A percentile compares a stretch with the other conserved stretches of the same genome.
These are phyloP conservation scores for Aspergillus sp. DNA, from an alignment of 2,329 filamentous ascomycete genomes.

Conservation along the genomic window DNA sequence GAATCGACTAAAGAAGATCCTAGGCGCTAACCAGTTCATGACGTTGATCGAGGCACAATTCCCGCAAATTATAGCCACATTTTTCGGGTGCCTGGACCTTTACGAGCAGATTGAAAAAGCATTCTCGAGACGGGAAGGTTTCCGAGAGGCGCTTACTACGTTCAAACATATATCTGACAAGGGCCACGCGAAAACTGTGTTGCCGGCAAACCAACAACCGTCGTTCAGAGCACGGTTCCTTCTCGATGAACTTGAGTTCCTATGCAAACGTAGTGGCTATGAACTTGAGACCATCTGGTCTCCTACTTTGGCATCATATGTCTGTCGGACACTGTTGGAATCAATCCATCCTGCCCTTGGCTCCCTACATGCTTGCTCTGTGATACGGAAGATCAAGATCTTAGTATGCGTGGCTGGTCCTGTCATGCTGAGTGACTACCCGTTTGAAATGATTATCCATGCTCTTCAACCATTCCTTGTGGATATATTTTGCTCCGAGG, in stretches of 20 bases:
- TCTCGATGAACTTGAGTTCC: constrained; percentile 69
- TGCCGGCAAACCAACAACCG: constrained; percentile 82
- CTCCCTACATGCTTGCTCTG: constrained; percentile 79
- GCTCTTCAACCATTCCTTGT: constrained; percentile 75
- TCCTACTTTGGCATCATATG: constrained; percentile 68
- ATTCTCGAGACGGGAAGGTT: constrained; percentile 59
- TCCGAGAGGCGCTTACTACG: constrained; percentile 61
- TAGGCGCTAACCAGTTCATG: constrained; percentile 67
- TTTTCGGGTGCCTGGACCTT: constrained; percentile 76
- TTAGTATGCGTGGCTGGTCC: constrained; percentile 75
- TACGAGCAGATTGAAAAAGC: constrained; percentile 71
- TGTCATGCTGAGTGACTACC: constrained; percentile 73
- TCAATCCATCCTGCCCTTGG: constrained; percentile 81
- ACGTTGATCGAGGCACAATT: constrained; percentile 68
- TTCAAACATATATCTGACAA: constrained; percentile 69
- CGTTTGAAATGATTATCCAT: constrained; percentile 85
- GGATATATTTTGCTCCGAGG: constrained; percentile 84
- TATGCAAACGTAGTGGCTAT: constrained; percentile 72
- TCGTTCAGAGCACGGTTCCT: constrained; percentile 79
- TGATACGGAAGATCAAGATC: constrained; percentile 81
- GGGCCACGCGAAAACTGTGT: constrained; percentile 61
- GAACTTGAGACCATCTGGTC: constrained; percentile 70
- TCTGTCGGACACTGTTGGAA: constrained; percentile 76
- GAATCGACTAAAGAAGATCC: constrained; percentile 63
- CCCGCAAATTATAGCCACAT: constrained; percentile 70